Percentiles rank a stretch among this genome's conserved stretches.
phyloP scores from a whole-genome alignment of 306 rosid species.

The Hippophae tibetana region DNA sequence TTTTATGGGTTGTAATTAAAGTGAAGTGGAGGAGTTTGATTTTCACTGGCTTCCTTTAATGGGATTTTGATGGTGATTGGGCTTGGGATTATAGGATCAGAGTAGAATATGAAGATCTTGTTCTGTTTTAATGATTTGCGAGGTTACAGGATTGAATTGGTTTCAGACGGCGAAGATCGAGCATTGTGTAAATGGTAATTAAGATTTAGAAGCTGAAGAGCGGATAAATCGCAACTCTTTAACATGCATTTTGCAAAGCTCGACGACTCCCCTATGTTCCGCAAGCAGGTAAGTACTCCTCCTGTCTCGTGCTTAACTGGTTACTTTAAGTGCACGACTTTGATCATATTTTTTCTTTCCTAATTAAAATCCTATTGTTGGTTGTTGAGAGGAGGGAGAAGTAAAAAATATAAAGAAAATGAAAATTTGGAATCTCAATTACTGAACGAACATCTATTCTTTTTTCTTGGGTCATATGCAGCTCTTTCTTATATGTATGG shows the following conservation, averaged over 20 bases:
- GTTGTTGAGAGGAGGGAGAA: background rate
- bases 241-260: slow-evolving; percentile 97
- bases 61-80: slow-evolving; percentile 4
- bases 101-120: slow-evolving; percentile 35
- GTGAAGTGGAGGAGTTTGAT: too few species aligned
- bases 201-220: slow-evolving; percentile 5
- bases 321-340: background rate
- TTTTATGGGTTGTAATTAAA: background rate
- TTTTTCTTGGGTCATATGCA: background rate
- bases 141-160: slow-evolving; percentile 15
- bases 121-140: slow-evolving; percentile 10
- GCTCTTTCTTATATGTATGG: background rate
- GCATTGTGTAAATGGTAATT: slow-evolving; percentile 17
- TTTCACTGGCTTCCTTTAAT: slow-evolving; percentile 1
- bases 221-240: slow-evolving; percentile 5
- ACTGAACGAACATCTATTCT: background rate
- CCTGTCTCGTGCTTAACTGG: background rate
- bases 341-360: background rate
- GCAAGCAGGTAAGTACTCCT: slow-evolving; percentile 73
- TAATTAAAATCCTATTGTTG: slow-evolving; percentile 4
- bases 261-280: slow-evolving; percentile 99
- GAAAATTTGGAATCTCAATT: background rate
- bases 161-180: slow-evolving; percentile 28
- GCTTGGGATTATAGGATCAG: slow-evolving; percentile 18
- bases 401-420: background rate